phyloP scores from a whole-genome alignment of 2,329 filamentous ascomycete genomes.

The Hymenoscyphus fructigenus region DNA sequence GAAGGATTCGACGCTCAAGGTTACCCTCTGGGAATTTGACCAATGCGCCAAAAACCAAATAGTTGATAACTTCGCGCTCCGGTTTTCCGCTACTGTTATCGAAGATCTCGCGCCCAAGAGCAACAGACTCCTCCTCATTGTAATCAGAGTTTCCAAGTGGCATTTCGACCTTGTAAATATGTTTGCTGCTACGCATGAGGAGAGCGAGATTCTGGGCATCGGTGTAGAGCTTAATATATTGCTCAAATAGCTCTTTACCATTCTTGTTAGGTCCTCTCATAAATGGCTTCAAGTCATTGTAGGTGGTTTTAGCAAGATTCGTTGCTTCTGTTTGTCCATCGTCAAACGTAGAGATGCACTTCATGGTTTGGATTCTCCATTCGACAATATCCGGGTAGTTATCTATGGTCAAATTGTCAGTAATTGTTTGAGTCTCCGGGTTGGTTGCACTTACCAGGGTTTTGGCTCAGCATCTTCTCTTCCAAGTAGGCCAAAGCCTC shows the following conservation, averaged over 20 bases:
- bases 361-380: constrained; percentile 14
- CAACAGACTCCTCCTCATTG: neutral
- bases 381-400: constrained; percentile 9
- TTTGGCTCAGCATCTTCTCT: neutral
- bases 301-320: neutral
- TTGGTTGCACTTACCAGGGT: neutral
- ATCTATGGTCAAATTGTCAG: neutral
- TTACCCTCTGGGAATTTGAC: constrained; percentile 8
- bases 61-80: neutral
- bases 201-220: neutral
- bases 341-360: neutral
- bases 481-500: neutral
- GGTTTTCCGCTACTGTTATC: neutral
- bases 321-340: neutral
- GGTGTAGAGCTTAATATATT: neutral
- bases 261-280: no score
- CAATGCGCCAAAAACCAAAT: neutral
- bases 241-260: neutral
- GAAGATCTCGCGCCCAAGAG: no score
- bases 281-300: neutral
- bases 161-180: neutral
- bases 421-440: neutral
- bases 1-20: constrained; percentile 4
- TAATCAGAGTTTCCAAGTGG: neutral
- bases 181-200: neutral